phyloP scores from a whole-genome alignment of 768 basidiomycete genomes.

The Boletus pseudo-olivaceus region DNA sequence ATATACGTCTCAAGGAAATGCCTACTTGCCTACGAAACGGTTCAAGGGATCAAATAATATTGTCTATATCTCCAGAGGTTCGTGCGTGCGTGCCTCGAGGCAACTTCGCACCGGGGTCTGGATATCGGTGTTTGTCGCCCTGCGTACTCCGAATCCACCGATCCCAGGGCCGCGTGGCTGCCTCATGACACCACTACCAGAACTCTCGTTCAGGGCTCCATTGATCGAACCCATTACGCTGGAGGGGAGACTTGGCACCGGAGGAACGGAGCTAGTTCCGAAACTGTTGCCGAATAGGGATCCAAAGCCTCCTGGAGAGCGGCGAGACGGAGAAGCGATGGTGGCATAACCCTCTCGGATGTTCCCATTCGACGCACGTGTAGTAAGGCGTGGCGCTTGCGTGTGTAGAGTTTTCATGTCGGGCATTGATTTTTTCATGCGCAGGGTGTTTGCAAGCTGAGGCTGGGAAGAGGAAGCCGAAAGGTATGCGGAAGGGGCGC shows the following conservation, averaged over 20 bases:
- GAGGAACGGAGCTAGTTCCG: constrained; percentile 51
- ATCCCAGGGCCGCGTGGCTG: constrained; percentile 83
- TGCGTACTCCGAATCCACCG: constrained; percentile 66
- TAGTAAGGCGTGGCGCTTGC: constrained; percentile 72
- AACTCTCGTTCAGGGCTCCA: constrained; percentile 39
- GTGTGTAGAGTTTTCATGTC: constrained; percentile 88
- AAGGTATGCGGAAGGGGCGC: constrained; percentile 79
- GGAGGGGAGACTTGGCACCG: constrained; percentile 73
- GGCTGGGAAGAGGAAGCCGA: constrained; percentile 46
- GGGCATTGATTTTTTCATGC: constrained; percentile 98
- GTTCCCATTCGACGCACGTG: constrained; percentile 84
- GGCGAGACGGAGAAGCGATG: constrained; percentile 77
- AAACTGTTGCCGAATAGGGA: constrained; percentile 58
- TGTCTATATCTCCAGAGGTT: constrained; percentile 76
- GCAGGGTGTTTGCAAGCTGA: constrained; percentile 52
- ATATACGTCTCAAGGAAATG: constrained; percentile 20
- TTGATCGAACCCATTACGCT: constrained; percentile 46
- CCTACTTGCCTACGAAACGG: constrained; percentile 19
- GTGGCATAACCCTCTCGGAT: constrained; percentile 85
- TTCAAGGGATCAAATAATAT: not conserved
- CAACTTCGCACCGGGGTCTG: constrained; percentile 51
- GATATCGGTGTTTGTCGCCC: constrained; percentile 35
- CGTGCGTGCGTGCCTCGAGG: constrained; percentile 81
- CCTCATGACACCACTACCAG: constrained; percentile 57
- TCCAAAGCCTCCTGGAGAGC: constrained; percentile 67